phyloP scores from a whole-genome alignment of 2,329 filamentous ascomycete genomes.

The Monilinia polystroma region DNA sequence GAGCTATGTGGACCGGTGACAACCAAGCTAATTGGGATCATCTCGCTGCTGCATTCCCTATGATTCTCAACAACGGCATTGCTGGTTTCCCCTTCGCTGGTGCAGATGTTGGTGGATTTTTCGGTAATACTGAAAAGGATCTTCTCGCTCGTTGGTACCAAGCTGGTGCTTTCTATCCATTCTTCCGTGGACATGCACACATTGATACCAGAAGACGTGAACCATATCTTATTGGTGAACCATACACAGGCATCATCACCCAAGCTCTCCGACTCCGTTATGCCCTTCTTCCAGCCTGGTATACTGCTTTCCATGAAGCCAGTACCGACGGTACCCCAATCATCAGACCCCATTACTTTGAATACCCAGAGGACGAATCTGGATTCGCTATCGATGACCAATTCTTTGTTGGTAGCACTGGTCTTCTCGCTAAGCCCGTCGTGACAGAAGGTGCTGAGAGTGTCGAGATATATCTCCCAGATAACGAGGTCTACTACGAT shows the following conservation, averaged over 20 bases:
- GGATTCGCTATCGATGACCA: conserved; percentile 93
- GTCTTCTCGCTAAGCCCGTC: conserved; percentile 89
- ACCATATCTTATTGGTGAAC: conserved; percentile 83
- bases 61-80: conserved; percentile 91
- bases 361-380: conserved; percentile 79
- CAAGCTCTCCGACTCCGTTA: conserved; percentile 87
- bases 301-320: conserved; percentile 93
- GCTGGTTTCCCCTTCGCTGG: conserved; percentile 91
- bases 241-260: conserved; percentile 82
- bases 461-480: conserved; percentile 81
- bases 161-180: conserved; percentile 93
- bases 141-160: conserved; percentile 95
- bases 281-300: conserved; percentile 87
- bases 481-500: conserved; percentile 88
- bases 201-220: conserved; percentile 94
- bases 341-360: conserved; percentile 88
- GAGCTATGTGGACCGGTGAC: conserved; percentile 98
- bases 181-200: conserved; percentile 96
- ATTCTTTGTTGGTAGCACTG: conserved; percentile 84
- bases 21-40: conserved; percentile 94
- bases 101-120: conserved; percentile 96
- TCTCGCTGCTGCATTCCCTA: conserved; percentile 83
- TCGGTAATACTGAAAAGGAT: conserved; percentile 92
- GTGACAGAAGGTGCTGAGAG: conserved; percentile 71
- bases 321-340: conserved; percentile 81